These are phyloP conservation scores for Rhodofomes roseus DNA, from an alignment of 1,284 basidiomycete species.

Conservation along the genomic window DNA sequence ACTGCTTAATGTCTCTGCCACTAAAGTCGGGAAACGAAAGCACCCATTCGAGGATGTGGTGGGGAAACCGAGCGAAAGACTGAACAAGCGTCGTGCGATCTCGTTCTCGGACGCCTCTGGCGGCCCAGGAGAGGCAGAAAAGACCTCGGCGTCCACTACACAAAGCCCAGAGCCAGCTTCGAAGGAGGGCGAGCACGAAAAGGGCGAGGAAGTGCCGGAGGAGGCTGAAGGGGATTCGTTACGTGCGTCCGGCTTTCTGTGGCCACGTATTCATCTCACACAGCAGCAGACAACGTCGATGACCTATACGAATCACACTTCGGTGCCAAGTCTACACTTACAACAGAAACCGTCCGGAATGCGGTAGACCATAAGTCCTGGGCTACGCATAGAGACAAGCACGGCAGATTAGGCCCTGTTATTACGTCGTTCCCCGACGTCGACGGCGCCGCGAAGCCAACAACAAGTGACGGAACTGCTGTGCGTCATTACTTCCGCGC, in stretches of 20 bases:
- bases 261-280: neutral
- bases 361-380: slow-evolving; percentile 50
- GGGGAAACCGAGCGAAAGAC: slow-evolving; percentile 47
- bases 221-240: slow-evolving; percentile 9
- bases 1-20: slow-evolving; percentile 89
- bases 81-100: slow-evolving; percentile 52
- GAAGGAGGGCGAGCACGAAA: slow-evolving; percentile 3
- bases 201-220: slow-evolving; percentile 7
- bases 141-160: neutral
- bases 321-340: slow-evolving; percentile 44
- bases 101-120: slow-evolving; percentile 12
- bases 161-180: neutral
- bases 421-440: slow-evolving; percentile 42
- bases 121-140: neutral
- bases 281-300: slow-evolving; percentile 19
- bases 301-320: slow-evolving; percentile 66
- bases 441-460: slow-evolving; percentile 30
- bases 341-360: slow-evolving; percentile 45
- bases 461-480: slow-evolving; percentile 6
- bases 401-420: slow-evolving; percentile 49
- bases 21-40: slow-evolving; percentile 59
- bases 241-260: neutral
- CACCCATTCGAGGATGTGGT: slow-evolving; percentile 39
- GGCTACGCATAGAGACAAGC: slow-evolving; percentile 40
- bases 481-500: neutral